Percentiles rank a stretch among this genome's conserved stretches.
phyloP scores from a whole-genome alignment of 768 basidiomycete genomes.

The Naematelia encephala region DNA sequence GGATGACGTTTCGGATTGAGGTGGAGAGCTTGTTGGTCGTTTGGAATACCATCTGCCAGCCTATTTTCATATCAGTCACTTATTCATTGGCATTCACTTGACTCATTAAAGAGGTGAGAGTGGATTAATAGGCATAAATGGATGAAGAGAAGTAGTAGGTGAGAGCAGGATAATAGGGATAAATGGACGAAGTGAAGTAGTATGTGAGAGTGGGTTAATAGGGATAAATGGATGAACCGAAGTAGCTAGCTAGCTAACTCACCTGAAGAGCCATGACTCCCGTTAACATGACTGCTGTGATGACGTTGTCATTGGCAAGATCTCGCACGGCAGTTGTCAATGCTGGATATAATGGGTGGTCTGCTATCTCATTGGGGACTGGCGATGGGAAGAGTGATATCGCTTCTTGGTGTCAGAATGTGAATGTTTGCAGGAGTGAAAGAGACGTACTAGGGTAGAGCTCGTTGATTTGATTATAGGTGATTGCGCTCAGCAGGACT shows the following conservation, averaged over 20 bases:
- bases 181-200: neutral
- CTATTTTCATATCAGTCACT: too few species aligned
- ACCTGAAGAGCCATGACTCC: constrained; percentile 51
- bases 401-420: constrained; percentile 29
- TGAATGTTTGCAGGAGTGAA: neutral
- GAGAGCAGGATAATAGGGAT: neutral
- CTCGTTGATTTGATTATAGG: constrained; percentile 37
- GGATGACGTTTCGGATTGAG: constrained; percentile 1
- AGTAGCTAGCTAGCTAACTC: constrained; percentile 8
- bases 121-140: neutral
- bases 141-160: neutral
- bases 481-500: constrained; percentile 38
- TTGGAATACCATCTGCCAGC: constrained; percentile 47
- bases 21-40: constrained; percentile 18
- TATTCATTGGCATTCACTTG: too few species aligned
- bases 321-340: constrained; percentile 40
- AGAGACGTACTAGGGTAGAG: constrained; percentile 35
- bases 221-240: neutral
- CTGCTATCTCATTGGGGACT: constrained; percentile 16
- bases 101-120: too few species aligned
- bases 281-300: constrained; percentile 51
- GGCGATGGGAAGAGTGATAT: constrained; percentile 38
- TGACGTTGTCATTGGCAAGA: constrained; percentile 47
- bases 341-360: constrained; percentile 27
- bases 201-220: neutral